Evolutionary conservation across 1,284 basidiomycete species (phyloP), one percentile per base, ranked within the genome.

Genomic region (Ceratobasidium sp.): DNA sequence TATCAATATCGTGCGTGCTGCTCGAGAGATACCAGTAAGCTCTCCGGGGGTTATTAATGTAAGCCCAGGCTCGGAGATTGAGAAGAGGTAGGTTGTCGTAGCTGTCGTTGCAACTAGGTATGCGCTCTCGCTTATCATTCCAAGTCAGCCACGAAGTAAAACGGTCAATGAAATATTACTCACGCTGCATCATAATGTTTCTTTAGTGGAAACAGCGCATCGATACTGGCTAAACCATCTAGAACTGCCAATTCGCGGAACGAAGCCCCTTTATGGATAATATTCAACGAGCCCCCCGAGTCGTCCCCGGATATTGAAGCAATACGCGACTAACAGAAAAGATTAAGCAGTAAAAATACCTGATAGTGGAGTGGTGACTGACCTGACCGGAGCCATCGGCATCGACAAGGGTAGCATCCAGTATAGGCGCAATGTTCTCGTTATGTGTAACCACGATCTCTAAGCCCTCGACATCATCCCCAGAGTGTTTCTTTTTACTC

Each of bases 251-350:
- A 78, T 77, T 93, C 91, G 67, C 90, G 86, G 79, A 97, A 90
- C 73, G 95, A 93, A 0, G 95, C 95, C 1, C 97, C 97, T 76
- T 91, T 95, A 75, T 94, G 87, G 9, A 99, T 88, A 31, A 97
- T 83, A 48, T 94, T 90, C 9, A 99, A 81, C 11, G 92, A 92
- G 7, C 97, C 96, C 0, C 90, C 89, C 76, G 90, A 95, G 22
- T 88, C 88, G 0, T 91, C 92, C 1, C 97, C 97, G 1, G 96
- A 97, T 77, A 95, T 96, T 0, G 96, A 93, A 2, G 99, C 89
- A 59, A 98, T 88, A 80, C 96, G 91, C 15, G 60, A 78, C 69
- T 24, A 50, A 66, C 15, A 75, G 63, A 9, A 75, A 51, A 24
- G 22, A 27, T 11, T 47, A 11, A 75, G 22, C 47, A 59, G 60